Base-by-base conservation (phyloP, 345 rosid genomes). In the Punica granatum region DNA sequence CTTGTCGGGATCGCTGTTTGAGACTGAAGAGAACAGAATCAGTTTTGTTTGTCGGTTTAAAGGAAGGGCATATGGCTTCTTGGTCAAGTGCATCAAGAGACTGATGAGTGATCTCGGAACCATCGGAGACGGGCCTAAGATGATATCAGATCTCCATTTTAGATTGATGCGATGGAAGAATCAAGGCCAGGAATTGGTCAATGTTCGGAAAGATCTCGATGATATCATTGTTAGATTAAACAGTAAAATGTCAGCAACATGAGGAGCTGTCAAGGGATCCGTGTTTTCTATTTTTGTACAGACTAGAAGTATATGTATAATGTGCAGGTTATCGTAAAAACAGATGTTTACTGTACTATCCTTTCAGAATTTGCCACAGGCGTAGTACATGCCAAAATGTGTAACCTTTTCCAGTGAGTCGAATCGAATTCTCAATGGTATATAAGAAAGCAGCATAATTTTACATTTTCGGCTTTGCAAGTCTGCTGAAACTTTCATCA, bases 101-200 rank as follows among this genome's bases (percentile, higher is more conserved):
- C 65, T 86, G 56, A 71, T 78, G 49, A 56, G 33, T 5, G 73
- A 79, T 64, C 81, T 80, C 54, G 67, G 72, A 34, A 41, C 59
- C 13, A 67, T 63, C 43, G 76, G 77, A 76, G 81, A 73, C 49
- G 82, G 79, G 76, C 67, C 69, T 72, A 41, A 67, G 46, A 68
- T 66, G 72, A 70, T 75, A 68, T 71, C 53, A 73, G 98, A 88
- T 86, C 73, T 92, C 39, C 58, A 54, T 34, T 64, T 7, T 35
- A 86, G 90, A 80, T 63, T 92, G 77, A 66, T 71, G 72, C 75
- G 53, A 30, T 89, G 98, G 98, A 80, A 65, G 75, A 63, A 48
- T 71, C 86, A 85, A 63, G 90, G 86, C 61, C 66, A 30, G 75
- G 86, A 72, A 58, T 74, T 66, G 58, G 67, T 70, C 23, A 58